Evolutionary conservation across 441 rosid species (phyloP).

Genomic region (Pelargonium citronellum): DNA sequence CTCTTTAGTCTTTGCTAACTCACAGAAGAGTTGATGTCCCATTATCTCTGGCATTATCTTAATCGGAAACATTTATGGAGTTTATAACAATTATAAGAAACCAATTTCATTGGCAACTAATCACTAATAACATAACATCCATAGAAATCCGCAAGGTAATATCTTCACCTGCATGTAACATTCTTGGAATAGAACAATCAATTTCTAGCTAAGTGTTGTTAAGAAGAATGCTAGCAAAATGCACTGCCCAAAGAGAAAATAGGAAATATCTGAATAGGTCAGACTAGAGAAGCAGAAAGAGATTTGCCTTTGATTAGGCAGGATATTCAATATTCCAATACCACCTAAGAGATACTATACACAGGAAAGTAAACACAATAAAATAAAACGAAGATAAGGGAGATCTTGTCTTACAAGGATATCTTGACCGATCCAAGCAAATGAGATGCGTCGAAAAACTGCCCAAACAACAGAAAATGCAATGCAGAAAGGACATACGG

Average conservation of each 20-base stretch:
- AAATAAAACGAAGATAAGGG: slow-evolving; percentile 6
- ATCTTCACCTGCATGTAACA: not conserved
- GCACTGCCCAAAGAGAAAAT: not conserved
- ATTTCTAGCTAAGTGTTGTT: not conserved
- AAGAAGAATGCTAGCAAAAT: not conserved
- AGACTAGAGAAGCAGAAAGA: not conserved
- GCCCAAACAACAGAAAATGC: slow-evolving; percentile 90
- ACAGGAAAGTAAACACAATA: slow-evolving; percentile 6
- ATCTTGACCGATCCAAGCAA: slow-evolving; percentile 98
- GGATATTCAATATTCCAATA: slow-evolving; percentile 1
- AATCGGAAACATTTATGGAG: too few relatives aligned
- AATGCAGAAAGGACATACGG: slow-evolving; percentile 88
- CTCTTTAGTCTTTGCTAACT: too few relatives aligned
- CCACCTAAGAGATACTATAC: not conserved
- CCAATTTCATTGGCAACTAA: not conserved
- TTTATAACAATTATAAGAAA: not conserved
- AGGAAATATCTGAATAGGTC: not conserved
- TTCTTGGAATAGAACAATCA: not conserved
- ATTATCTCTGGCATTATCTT: too few relatives aligned
- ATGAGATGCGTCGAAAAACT: slow-evolving; percentile 36
- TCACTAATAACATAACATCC: not conserved
- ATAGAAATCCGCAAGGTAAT: not conserved
- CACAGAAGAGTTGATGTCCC: too few relatives aligned
- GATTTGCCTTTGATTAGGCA: not conserved
- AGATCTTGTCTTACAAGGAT: slow-evolving; percentile 62